A percentile compares a stretch with the other conserved stretches of the same genome.
These are phyloP conservation scores for Lachnellula occidentalis DNA, from an alignment of 2,329 filamentous ascomycete genomes.

Conservation along the genomic window DNA sequence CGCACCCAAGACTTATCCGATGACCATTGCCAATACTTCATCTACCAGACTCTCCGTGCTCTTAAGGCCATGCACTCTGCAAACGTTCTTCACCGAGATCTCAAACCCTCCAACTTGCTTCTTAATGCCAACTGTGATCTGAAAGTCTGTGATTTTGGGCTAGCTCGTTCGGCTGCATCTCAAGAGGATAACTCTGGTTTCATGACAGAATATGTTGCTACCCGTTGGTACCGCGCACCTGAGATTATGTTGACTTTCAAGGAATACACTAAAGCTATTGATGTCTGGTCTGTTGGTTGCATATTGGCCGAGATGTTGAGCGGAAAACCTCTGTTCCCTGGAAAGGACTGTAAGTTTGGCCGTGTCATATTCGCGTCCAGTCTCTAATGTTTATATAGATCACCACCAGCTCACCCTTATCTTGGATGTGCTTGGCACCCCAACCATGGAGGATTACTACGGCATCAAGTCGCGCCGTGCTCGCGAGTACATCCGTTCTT, in stretches of 20 bases:
- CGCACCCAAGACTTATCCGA: conserved; percentile 97
- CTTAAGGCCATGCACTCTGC: conserved; percentile 99
- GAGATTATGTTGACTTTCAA: conserved; percentile 99
- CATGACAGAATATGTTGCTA: conserved; percentile 99
- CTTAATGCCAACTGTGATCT: conserved; percentile 98
- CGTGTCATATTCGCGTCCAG: background rate
- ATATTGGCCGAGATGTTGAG: conserved; percentile 98
- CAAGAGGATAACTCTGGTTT: conserved; percentile 99
- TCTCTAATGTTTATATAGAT: conserved; percentile 47
- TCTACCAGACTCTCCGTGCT: conserved; percentile 96
- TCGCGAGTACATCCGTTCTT: conserved; percentile 93
- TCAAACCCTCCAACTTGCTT: conserved; percentile 95
- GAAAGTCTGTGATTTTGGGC: conserved; percentile 97
- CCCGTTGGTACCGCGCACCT: conserved; percentile 96
- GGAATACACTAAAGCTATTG: conserved; percentile 99
- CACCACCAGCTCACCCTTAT: conserved; percentile 98
- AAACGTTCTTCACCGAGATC: conserved; percentile 92
- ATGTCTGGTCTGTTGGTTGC: conserved; percentile 98
- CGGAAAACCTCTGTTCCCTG: conserved; percentile 95
- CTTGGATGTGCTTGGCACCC: conserved; percentile 92
- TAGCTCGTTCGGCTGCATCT: conserved; percentile 90
- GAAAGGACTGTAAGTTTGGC: conserved; percentile 81
- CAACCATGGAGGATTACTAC: conserved; percentile 99
- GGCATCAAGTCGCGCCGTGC: conserved; percentile 98
- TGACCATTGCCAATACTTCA: conserved; percentile 99